A percentile compares a stretch with the other conserved stretches of the same genome.
phyloP scores from a whole-genome alignment of 441 rosid genomes.

The Gossypium davidsonii region DNA sequence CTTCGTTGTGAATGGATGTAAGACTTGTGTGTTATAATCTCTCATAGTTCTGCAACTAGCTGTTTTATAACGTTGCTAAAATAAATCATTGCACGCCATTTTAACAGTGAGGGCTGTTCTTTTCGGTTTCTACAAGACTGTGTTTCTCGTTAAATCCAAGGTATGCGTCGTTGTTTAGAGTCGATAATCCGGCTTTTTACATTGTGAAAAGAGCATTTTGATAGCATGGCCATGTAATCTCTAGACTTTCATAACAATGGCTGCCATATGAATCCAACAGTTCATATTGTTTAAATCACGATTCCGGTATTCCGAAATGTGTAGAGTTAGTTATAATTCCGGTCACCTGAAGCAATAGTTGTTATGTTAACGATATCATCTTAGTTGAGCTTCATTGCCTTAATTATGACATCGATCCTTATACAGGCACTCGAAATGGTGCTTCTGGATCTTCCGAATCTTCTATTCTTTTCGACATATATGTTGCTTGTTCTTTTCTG shows the following conservation, averaged over 20 bases:
- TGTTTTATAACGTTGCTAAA: constrained; percentile 9
- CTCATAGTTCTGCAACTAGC: not conserved
- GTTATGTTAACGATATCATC: not conserved
- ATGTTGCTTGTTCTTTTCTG: constrained; percentile 52
- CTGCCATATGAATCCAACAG: not conserved
- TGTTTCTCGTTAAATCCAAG: constrained; percentile 41
- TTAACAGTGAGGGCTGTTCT: constrained; percentile 47
- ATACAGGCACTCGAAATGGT: constrained; percentile 41
- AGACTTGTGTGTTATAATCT: constrained; percentile 11
- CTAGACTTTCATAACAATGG: not conserved
- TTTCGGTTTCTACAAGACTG: constrained; percentile 45
- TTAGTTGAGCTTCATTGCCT: constrained; percentile 4
- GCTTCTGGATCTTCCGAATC: constrained; percentile 50
- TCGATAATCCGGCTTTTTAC: not conserved
- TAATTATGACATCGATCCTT: not conserved
- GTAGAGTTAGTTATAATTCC: too few relatives aligned
- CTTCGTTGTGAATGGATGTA: constrained; percentile 66
- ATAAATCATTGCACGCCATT: not conserved
- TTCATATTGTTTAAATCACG: too few relatives aligned
- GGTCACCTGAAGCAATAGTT: not conserved
- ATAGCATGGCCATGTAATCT: not conserved
- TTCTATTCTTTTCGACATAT: constrained; percentile 53
- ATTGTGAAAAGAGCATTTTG: not conserved
- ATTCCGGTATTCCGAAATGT: too few relatives aligned
- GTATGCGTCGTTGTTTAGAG: constrained; percentile 17